These are phyloP conservation scores for Hyaloscypha variabilis DNA, from an alignment of 495 filamentous ascomycete genomes.

Conservation along the genomic window DNA sequence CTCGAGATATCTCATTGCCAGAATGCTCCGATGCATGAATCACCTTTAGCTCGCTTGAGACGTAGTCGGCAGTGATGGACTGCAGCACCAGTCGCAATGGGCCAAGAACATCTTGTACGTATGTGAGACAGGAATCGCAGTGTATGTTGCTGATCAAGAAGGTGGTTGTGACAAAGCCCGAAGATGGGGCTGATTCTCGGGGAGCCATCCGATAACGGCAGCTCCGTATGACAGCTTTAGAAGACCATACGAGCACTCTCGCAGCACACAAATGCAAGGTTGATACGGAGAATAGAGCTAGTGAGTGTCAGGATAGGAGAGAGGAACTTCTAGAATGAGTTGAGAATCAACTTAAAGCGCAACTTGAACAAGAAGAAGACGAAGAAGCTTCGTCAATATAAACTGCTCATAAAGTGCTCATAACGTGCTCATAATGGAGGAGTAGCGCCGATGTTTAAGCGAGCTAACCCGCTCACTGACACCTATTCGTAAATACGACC, in stretches of 20 bases:
- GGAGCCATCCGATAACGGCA: neutral
- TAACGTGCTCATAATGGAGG: too few relatives aligned
- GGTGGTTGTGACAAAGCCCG: constrained; percentile 38
- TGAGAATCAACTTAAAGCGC: too few relatives aligned
- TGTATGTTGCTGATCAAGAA: constrained; percentile 61
- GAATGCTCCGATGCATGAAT: constrained; percentile 21
- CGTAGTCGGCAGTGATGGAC: constrained; percentile 59
- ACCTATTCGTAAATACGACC: too few relatives aligned
- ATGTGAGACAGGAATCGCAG: constrained; percentile 61
- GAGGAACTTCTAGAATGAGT: neutral
- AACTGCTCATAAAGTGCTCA: too few relatives aligned
- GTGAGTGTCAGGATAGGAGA: too few relatives aligned
- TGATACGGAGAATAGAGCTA: too few relatives aligned
- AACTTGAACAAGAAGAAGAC: too few relatives aligned
- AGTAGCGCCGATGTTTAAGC: too few relatives aligned
- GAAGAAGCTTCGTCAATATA: too few relatives aligned
- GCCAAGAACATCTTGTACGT: constrained; percentile 51
- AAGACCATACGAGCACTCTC: neutral
- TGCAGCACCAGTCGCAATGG: constrained; percentile 40
- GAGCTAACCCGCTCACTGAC: too few relatives aligned
- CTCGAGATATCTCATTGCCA: constrained; percentile 30
- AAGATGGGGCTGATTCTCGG: neutral
- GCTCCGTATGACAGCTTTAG: neutral
- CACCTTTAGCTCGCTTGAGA: constrained; percentile 56
- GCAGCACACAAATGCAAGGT: too few relatives aligned